Base-by-base conservation (phyloP, 495 filamentous ascomycete genomes). In the Aspergillus egyptiacus region DNA sequence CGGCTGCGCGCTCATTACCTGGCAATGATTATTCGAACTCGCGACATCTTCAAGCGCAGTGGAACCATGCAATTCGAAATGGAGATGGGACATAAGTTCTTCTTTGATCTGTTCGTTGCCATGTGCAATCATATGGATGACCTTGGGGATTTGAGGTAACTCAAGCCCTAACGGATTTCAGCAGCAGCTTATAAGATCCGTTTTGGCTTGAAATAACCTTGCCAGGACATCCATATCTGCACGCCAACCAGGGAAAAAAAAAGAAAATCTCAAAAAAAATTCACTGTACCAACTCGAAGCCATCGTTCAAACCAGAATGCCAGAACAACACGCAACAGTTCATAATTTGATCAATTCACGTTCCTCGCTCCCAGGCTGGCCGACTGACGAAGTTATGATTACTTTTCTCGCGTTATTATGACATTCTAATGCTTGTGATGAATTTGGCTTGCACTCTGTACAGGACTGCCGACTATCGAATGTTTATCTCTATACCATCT, bases 51-150 rank as follows among this genome's bases (percentile, higher is more conserved):
- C 75, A 95, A 94, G 83, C 80, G 82, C 67, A 95, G 89, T 72
- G 90, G 89, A 65, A 95, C 89, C 60, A 91, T 96, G 89, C 89
- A 95, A 79, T 82, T 85, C 74, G 90, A 96, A 78, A 95, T 96
- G 90, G 86, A 94, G 71, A 82, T 81, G 66, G 87, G 87, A 53
- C 89, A 83, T 62, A 83, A 86, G 73, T 77, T 95, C 64, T 96
- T 95, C 78, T 96, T 96, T 72, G 90, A 95, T 77, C 76, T 96
- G 66, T 96, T 95, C 69, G 89, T 95, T 59, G 89, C 90, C 53
- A 86, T 96, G 86, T 93, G 89, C 78, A 95, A 94, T 71, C 88
- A 94, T 74, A 83, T 95, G 62, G 89, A 95, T 75, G 89, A 95
- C 68, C 77, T 95, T 68, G 80, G 81, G 69, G 85, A 87, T 39